Conservation (phyloP, 2,329 filamentous ascomycete species). For the Lachnellula arida region DNA sequence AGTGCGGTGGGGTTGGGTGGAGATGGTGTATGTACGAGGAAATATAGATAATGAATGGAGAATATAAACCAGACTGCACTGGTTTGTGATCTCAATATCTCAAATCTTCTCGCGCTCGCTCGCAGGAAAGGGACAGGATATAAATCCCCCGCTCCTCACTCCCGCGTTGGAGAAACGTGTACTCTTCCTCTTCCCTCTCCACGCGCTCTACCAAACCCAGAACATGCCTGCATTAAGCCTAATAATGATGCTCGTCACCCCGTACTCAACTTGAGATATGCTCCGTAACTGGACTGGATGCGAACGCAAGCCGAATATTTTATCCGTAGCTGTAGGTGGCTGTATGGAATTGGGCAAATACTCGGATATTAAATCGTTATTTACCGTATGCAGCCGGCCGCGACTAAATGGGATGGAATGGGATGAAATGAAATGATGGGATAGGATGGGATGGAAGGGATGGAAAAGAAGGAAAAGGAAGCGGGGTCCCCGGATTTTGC, state of each 20-base stretch:
- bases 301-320: background rate
- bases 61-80: background rate
- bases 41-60: no score
- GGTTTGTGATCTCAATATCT: background rate
- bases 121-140: background rate
- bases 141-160: background rate
- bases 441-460: no score
- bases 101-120: background rate
- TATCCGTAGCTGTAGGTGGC: conserved; percentile 8
- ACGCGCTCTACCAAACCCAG: background rate
- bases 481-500: background rate
- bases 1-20: background rate
- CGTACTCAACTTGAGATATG: background rate
- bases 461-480: background rate
- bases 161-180: conserved; percentile 16
- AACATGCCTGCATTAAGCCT: conserved; percentile 9
- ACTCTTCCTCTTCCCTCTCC: conserved; percentile 8
- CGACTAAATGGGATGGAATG: background rate
- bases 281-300: conserved; percentile 7
- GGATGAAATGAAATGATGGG: background rate
- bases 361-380: no score
- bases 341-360: background rate
- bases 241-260: background rate
- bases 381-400: no score
- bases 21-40: no score